Evolutionary conservation across 495 filamentous ascomycete genomes (phyloP), one percentile per base, ranked within the genome.

Genomic region (Podospora comata): DNA sequence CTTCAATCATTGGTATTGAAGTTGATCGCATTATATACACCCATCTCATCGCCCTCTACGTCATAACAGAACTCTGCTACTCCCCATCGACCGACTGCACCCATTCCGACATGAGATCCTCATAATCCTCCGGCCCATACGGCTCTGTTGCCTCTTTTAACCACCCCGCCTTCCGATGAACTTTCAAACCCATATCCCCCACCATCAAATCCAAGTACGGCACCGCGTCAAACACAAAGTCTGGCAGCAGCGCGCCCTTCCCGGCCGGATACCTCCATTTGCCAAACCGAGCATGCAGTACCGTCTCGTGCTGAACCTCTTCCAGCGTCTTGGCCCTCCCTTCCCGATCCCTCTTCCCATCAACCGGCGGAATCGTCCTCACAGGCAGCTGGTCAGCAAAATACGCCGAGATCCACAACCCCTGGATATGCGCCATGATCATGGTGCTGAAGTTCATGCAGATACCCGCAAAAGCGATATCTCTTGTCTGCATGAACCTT

Each of bases 201-300:
- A 92, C 72, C 77, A 94, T 70, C 70, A 92, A 68, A 77, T 94
- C 92, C 3, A 93, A 74, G 72, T 94, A 96, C n/a, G 92, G 89
- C 57, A 93, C 69, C 2, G 83, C 85, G 75, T 95, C 91, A 72
- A 92, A 93, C 61, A 90, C 87, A 66, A 92, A 86, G 71, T 92
- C 90, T 0, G 89, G 89, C 67, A 86, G 87, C 66, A 85, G 82
- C 23, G 76, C 76, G 0, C 89, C 90, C 65, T 85, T 87, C 2
- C 90, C 91, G 2, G 80, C 83, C 0, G 88, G 88, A 70, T 88
- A 90, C 9, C 91, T 79, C 86, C 87, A 91, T 68, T 84, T 84
- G 0, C 90, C 88, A 71, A 89, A 93, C 13, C 90, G 85, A 20
- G 84, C 85, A 72, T 88, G 82, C 66, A 94, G 77, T 16, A 86